phyloP scores from a whole-genome alignment of 371 early-diverging fungal genomes.

The Mortierella polycephala region DNA sequence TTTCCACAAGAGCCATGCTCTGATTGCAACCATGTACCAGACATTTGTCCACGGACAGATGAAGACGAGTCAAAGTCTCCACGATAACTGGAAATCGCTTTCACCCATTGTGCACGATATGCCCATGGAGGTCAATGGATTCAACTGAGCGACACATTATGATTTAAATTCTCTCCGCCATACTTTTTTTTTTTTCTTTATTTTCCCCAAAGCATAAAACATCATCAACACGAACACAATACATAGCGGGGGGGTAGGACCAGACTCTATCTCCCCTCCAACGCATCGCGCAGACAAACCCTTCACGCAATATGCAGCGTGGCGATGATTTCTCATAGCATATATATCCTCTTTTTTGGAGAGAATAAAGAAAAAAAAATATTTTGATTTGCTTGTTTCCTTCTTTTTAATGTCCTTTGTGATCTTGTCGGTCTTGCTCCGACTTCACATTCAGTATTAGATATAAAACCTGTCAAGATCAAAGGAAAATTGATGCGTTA shows the following conservation, averaged over 20 bases:
- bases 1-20: conserved; percentile 62
- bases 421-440: not conserved
- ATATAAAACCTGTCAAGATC: conserved; percentile 9
- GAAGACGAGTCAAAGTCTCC: conserved; percentile 60
- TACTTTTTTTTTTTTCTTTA: not conserved
- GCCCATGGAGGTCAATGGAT: conserved; percentile 55
- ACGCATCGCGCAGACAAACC: no score
- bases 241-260: no score
- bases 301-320: no score
- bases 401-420: not conserved
- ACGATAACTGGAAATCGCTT: conserved; percentile 70
- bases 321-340: no score
- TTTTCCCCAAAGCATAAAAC: not conserved
- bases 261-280: no score
- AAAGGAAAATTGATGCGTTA: not conserved
- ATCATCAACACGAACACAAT: not conserved
- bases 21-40: conserved; percentile 71
- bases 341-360: no score
- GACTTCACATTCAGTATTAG: not conserved
- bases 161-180: not conserved
- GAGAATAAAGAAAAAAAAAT: no score
- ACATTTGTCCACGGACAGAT: conserved; percentile 68
- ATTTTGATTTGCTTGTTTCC: not conserved
- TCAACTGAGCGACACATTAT: conserved; percentile 19
- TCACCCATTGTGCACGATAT: conserved; percentile 60